Percentiles rank a stretch among this genome's conserved stretches.
These are phyloP conservation scores for Phialemoniopsis sp. DNA, from an alignment of 2,329 filamentous ascomycete species.

Conservation along the genomic window DNA sequence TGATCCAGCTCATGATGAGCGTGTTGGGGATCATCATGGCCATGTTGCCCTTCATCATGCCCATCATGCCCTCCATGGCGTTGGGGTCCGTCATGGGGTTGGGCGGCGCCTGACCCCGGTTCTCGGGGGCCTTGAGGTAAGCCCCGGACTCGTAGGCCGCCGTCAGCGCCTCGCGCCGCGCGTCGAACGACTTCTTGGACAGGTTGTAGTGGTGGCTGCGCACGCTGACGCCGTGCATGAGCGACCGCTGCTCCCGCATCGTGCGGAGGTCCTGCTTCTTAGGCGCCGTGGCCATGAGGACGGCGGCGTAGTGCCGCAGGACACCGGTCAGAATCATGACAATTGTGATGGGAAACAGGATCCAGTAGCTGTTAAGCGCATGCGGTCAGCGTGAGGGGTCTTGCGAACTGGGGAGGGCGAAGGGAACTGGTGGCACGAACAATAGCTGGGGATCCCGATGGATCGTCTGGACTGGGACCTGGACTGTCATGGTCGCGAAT, in stretches of 20 bases:
- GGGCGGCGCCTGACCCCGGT: conserved; percentile 77
- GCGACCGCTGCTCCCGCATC: conserved; percentile 80
- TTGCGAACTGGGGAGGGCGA: background rate
- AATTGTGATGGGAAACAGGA: conserved; percentile 91
- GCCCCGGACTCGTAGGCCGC: conserved; percentile 79
- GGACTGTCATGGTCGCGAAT: conserved; percentile 59
- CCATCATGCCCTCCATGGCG: conserved; percentile 99
- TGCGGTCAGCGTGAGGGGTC: conserved; percentile 7
- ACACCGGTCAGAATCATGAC: conserved; percentile 98
- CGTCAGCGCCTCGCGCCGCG: conserved; percentile 76
- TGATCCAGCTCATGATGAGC: conserved; percentile 99
- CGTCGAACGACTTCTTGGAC: conserved; percentile 70
- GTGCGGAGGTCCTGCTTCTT: conserved; percentile 75
- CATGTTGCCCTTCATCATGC: conserved; percentile 99
- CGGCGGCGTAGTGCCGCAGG: conserved; percentile 90
- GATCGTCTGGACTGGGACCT: conserved; percentile 88
- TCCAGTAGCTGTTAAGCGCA: conserved; percentile 77
- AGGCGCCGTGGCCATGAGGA: conserved; percentile 80
- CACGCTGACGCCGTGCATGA: conserved; percentile 79
- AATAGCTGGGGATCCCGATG: conserved; percentile 97
- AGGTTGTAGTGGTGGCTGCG: conserved; percentile 79
- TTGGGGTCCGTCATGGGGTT: conserved; percentile 95
- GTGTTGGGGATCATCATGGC: conserved; percentile 99
- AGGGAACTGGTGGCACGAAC: conserved; percentile 49
- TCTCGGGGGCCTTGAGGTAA: conserved; percentile 86